Percentiles rank a stretch among this genome's conserved stretches.
Evolutionary conservation across 331 rosid species (phyloP).

Genomic region (Pyracantha coccinea): DNA sequence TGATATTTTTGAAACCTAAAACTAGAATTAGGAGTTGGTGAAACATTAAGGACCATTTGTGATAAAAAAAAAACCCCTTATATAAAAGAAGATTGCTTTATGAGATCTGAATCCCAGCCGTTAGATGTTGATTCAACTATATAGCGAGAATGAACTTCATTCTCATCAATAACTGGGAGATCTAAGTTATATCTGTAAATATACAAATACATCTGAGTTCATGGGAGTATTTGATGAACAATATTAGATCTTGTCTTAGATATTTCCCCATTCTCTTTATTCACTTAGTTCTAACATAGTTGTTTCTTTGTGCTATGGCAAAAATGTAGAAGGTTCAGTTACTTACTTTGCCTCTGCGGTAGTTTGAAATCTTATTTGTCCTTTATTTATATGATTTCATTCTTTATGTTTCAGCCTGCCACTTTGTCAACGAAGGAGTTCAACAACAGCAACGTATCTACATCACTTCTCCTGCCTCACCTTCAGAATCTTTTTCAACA

Average conservation of each 20-base stretch:
- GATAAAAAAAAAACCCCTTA: background rate
- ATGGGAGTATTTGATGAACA: background rate
- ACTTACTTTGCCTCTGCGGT: background rate
- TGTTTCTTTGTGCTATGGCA: background rate
- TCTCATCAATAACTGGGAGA: background rate
- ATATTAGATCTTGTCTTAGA: background rate
- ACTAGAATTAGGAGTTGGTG: background rate
- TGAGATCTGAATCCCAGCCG: background rate
- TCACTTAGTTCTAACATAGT: background rate
- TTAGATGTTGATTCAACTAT: background rate
- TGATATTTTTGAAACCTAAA: background rate
- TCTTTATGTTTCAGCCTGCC: conserved; percentile 45
- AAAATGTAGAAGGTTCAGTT: background rate
- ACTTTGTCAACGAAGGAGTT: conserved; percentile 53
- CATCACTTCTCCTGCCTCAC: conserved; percentile 71
- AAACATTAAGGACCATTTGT: background rate
- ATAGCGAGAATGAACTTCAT: background rate
- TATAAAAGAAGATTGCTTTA: background rate
- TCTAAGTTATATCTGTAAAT: background rate
- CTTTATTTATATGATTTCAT: background rate
- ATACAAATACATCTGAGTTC: background rate
- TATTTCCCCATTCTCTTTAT: background rate
- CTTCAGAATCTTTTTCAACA: conserved; percentile 92
- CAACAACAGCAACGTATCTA: conserved; percentile 45
- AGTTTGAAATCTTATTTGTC: background rate